Evolutionary conservation across 2,329 filamentous ascomycete genomes (phyloP).

Genomic region (Aspergillus melleus): DNA sequence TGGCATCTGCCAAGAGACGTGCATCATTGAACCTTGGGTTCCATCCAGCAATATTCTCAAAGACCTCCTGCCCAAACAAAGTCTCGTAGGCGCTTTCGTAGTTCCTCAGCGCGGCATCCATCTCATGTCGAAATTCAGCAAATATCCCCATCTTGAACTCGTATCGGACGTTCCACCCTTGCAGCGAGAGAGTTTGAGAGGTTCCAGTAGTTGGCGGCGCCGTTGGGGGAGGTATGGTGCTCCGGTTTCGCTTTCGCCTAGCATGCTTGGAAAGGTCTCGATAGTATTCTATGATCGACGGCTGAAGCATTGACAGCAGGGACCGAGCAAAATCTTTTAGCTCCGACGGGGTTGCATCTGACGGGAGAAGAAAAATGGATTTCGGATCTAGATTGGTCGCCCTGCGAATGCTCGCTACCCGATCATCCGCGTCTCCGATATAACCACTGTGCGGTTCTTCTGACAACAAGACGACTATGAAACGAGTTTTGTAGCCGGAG

Average conservation of each 20-base stretch:
- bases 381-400: slow-evolving; percentile 80
- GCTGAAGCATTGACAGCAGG: slow-evolving; percentile 71
- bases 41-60: slow-evolving; percentile 89
- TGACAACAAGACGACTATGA: slow-evolving; percentile 75
- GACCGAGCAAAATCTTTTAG: slow-evolving; percentile 71
- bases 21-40: slow-evolving; percentile 88
- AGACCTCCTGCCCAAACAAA: slow-evolving; percentile 76
- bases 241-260: slow-evolving; percentile 81
- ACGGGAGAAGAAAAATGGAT: slow-evolving; percentile 79
- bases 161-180: slow-evolving; percentile 91
- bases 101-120: slow-evolving; percentile 80
- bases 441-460: slow-evolving; percentile 68
- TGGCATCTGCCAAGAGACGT: slow-evolving; percentile 78
- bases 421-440: slow-evolving; percentile 66
- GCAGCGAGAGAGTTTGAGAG: slow-evolving; percentile 78
- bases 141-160: slow-evolving; percentile 92
- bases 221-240: slow-evolving; percentile 75
- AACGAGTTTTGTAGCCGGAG: slow-evolving; percentile 69
- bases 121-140: slow-evolving; percentile 89
- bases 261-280: slow-evolving; percentile 90
- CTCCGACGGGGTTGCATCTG: slow-evolving; percentile 69
- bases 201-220: slow-evolving; percentile 79
- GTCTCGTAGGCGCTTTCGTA: slow-evolving; percentile 86
- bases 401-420: slow-evolving; percentile 75
- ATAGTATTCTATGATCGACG: slow-evolving; percentile 82